phyloP scores from a whole-genome alignment of 2,329 filamentous ascomycete species.

The Claviceps sp. region DNA sequence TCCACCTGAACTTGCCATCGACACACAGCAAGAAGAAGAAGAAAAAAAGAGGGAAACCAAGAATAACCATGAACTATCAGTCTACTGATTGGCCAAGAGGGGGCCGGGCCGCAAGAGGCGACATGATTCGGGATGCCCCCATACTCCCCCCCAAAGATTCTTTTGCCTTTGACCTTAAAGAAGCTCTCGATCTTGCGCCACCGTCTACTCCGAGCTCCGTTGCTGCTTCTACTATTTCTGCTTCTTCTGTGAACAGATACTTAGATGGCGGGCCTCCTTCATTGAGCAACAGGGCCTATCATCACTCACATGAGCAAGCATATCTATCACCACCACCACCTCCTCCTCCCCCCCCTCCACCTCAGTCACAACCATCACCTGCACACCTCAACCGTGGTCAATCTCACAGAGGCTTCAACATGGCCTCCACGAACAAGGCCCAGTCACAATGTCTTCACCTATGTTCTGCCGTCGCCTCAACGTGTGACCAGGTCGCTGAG shows the following conservation, averaged over 20 bases:
- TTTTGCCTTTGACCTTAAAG: slow-evolving; percentile 6
- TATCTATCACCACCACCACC: background rate
- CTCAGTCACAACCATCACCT: background rate
- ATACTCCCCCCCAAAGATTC: slow-evolving; percentile 2
- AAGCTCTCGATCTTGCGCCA: slow-evolving; percentile 5
- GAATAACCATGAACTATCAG: slow-evolving; percentile 5
- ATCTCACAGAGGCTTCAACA: slow-evolving; percentile 5
- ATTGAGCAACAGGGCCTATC: background rate
- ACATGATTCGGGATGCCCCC: background rate
- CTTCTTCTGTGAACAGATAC: slow-evolving; percentile 1
- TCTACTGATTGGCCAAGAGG: slow-evolving; percentile 1
- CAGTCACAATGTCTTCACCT: slow-evolving; percentile 25
- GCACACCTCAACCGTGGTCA: background rate
- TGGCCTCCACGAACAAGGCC: slow-evolving; percentile 13
- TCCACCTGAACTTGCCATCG: background rate
- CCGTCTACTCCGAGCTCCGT: slow-evolving; percentile 4
- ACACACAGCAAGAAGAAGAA: background rate
- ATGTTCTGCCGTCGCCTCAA: slow-evolving; percentile 43
- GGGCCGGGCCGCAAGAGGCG: background rate
- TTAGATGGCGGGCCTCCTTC: slow-evolving; percentile 3
- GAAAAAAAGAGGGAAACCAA: background rate
- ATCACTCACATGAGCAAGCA: background rate
- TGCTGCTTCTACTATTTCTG: slow-evolving; percentile 3
- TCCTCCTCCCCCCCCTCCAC: background rate
- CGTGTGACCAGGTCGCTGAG: slow-evolving; percentile 51